phyloP scores from a whole-genome alignment of 371 early-diverging fungal species.

The Mucor lusitanicus region DNA sequence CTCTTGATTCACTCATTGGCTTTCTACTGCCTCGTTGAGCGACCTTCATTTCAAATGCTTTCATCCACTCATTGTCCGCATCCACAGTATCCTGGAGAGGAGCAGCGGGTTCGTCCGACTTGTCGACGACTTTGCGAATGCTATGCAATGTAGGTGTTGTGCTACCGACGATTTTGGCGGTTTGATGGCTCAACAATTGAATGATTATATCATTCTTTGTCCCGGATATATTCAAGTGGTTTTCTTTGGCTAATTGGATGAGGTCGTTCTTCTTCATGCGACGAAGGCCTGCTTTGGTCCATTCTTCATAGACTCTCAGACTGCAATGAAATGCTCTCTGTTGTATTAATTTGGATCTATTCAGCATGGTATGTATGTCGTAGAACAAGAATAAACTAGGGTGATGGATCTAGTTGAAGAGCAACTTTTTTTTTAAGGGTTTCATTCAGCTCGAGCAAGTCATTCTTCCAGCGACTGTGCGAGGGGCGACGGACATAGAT shows the following conservation, averaged over 20 bases:
- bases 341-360: background rate
- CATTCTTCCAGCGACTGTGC: background rate
- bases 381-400: background rate
- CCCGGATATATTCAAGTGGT: slow-evolving; percentile 12
- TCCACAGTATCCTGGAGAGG: background rate
- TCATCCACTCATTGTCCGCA: slow-evolving; percentile 28
- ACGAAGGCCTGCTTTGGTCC: slow-evolving; percentile 24
- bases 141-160: slow-evolving; percentile 1
- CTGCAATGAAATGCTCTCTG: slow-evolving; percentile 9
- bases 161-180: slow-evolving; percentile 13
- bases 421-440: background rate
- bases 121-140: background rate
- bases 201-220: slow-evolving; percentile 34
- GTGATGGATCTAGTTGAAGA: background rate
- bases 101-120: background rate
- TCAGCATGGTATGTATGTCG: background rate
- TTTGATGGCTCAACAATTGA: slow-evolving; percentile 16
- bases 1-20: background rate
- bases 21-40: slow-evolving; percentile 21
- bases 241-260: slow-evolving; percentile 18
- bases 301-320: background rate
- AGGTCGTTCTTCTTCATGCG: slow-evolving; percentile 27
- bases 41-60: slow-evolving; percentile 35
- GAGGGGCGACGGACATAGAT: too few relatives aligned
- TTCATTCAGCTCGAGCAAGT: background rate